Conservation (phyloP, 2,329 filamentous ascomycete species). For the Paramyrothecium sp. region DNA sequence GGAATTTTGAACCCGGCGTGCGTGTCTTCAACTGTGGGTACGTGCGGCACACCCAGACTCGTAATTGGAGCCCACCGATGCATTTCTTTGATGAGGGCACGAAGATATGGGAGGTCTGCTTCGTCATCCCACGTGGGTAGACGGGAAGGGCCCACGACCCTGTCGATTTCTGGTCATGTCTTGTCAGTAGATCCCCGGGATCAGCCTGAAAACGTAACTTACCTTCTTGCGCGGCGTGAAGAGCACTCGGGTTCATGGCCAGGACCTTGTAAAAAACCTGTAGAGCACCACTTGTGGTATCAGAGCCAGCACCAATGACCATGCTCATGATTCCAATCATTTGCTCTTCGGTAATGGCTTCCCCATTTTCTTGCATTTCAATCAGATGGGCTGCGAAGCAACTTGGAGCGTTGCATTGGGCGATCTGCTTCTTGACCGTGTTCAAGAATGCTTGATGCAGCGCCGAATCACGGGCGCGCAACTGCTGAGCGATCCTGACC, state of each 20-base stretch:
- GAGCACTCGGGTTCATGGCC: constrained; percentile 2
- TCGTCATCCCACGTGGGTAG: constrained; percentile 28
- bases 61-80: constrained; percentile 30
- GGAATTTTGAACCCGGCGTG: constrained; percentile 41
- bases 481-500: constrained; percentile 1
- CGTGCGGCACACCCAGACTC: constrained; percentile 31
- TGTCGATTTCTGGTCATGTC: constrained; percentile 33
- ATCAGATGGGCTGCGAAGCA: not conserved
- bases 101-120: constrained; percentile 31
- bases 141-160: constrained; percentile 27
- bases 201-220: too few relatives aligned
- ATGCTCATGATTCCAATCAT: not conserved
- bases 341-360: not conserved
- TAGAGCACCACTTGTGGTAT: not conserved
- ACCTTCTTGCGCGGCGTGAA: constrained; percentile 22
- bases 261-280: constrained; percentile 3
- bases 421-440: not conserved
- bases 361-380: not conserved
- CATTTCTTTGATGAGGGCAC: constrained; percentile 33
- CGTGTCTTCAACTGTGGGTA: constrained; percentile 31
- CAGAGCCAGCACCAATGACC: not conserved
- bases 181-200: constrained; percentile 27
- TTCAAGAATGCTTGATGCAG: not conserved
- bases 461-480: not conserved
- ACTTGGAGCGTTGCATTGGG: not conserved